A percentile compares a stretch with the other conserved stretches of the same genome.
phyloP scores from a whole-genome alignment of 371 early-diverging fungal genomes.

The Syncephalastrum monosporum region DNA sequence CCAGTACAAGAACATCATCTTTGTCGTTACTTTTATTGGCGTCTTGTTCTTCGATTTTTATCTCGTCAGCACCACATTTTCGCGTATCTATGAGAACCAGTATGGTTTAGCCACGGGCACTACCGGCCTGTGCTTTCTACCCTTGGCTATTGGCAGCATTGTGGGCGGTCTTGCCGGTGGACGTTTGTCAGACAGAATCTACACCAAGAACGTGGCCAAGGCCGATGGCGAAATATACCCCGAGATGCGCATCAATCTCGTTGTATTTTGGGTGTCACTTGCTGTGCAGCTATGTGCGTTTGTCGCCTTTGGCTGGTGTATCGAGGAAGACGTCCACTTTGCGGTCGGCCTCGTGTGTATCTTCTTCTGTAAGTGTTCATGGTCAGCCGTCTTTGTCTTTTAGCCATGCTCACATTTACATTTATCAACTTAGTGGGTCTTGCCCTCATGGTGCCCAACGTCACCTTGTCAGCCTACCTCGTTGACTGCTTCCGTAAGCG shows the following conservation, averaged over 20 bases:
- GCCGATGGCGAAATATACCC: conserved; percentile 20
- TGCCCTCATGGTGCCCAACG: conserved; percentile 32
- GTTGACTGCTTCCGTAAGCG: conserved; percentile 39
- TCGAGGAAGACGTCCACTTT: conserved; percentile 35
- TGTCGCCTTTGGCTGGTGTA: conserved; percentile 42
- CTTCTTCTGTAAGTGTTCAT: conserved; percentile 28
- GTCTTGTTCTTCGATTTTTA: conserved; percentile 28
- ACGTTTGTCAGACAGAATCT: conserved; percentile 30
- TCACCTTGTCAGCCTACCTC: conserved; percentile 36
- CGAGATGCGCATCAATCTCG: conserved; percentile 37
- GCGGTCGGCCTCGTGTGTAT: conserved; percentile 34
- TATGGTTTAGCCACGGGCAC: background rate
- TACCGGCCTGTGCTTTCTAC: conserved; percentile 4
- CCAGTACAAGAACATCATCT: conserved; percentile 25
- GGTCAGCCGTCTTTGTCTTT: background rate
- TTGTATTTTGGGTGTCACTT: conserved; percentile 16
- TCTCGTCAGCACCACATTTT: conserved; percentile 21
- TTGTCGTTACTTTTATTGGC: conserved; percentile 28
- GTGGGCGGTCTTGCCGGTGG: conserved; percentile 21
- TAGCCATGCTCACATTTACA: background rate
- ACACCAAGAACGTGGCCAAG: conserved; percentile 16
- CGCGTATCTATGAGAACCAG: conserved; percentile 19
- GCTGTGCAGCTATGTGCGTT: conserved; percentile 15
- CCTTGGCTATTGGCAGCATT: background rate
- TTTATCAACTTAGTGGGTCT: conserved; percentile 23